A percentile compares a stretch with the other conserved stretches of the same genome.
These are phyloP conservation scores for Beta lomatogona DNA, from an alignment of 179 eudicot genomes.

Conservation along the genomic window DNA sequence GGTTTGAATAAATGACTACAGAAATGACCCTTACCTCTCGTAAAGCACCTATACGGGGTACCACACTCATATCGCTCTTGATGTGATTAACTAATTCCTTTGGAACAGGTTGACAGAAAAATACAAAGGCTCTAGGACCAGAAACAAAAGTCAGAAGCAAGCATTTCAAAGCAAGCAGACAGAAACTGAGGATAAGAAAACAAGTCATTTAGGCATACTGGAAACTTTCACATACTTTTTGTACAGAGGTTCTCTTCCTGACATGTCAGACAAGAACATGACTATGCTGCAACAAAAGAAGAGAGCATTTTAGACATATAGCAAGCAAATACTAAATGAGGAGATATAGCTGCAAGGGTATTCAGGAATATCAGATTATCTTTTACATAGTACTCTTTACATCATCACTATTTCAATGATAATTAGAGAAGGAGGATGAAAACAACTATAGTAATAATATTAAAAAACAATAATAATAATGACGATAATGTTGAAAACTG, in stretches of 20 bases:
- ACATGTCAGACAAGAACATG: constrained; percentile 98
- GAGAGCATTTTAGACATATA: constrained; percentile 20
- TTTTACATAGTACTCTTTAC: not conserved
- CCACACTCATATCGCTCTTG: constrained; percentile 79
- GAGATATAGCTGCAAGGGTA: constrained; percentile 3
- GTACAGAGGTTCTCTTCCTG: constrained; percentile 98
- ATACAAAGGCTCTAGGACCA: constrained; percentile 79
- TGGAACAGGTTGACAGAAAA: constrained; percentile 80
- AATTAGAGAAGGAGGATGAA: not conserved
- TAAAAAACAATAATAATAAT: not conserved
- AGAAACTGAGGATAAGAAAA: constrained; percentile 14
- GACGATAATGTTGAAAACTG: not conserved
- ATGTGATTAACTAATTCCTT: constrained; percentile 76
- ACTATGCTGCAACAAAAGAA: constrained; percentile 65
- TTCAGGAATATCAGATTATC: not conserved
- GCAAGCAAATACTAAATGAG: not conserved
- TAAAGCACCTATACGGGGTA: constrained; percentile 94
- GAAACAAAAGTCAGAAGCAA: constrained; percentile 13
- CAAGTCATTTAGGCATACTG: constrained; percentile 1
- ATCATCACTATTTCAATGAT: not conserved
- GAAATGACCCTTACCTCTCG: constrained; percentile 65
- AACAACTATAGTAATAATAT: not conserved
- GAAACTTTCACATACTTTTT: constrained; percentile 62
- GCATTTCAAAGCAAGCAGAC: constrained; percentile 11
- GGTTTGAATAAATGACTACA: constrained; percentile 2